Percentiles rank a stretch among this genome's conserved stretches.
Conservation (phyloP, 352 stramenopile genomes). For the Phytopythium montanum region DNA sequence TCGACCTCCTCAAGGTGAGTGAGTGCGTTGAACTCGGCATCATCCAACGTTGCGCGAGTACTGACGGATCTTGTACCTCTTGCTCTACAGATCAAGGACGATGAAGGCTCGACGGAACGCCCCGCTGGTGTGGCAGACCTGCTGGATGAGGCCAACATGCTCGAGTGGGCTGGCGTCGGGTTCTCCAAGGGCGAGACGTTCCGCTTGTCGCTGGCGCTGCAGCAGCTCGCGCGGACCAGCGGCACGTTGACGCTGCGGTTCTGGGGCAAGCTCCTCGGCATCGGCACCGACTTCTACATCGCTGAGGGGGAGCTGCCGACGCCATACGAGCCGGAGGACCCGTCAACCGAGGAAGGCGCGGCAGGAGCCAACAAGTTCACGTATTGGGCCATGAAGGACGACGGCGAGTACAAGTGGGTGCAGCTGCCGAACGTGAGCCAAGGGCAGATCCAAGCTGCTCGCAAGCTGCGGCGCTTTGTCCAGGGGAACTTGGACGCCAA, state of each 20-base stretch:
- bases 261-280: conserved; percentile 85
- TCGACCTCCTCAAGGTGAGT: conserved; percentile 56
- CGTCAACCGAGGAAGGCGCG: conserved; percentile 58
- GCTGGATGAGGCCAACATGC: conserved; percentile 80
- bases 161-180: conserved; percentile 72
- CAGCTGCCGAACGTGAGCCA: conserved; percentile 73
- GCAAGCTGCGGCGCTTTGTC: conserved; percentile 79
- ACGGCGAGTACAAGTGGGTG: conserved; percentile 77
- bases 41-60: neutral
- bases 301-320: conserved; percentile 66
- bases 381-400: conserved; percentile 88
- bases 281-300: conserved; percentile 78
- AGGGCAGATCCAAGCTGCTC: conserved; percentile 74
- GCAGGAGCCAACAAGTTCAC: conserved; percentile 85
- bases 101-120: conserved; percentile 37
- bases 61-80: neutral
- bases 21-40: too few species aligned
- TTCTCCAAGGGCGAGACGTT: conserved; percentile 78
- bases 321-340: conserved; percentile 56
- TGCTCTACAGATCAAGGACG: conserved; percentile 19
- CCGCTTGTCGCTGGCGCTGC: conserved; percentile 57
- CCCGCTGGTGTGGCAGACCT: conserved; percentile 52
- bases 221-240: conserved; percentile 51
- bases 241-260: conserved; percentile 75
- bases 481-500: conserved; percentile 79